Evolutionary conservation across 169 alveolate species (phyloP), one percentile per base, ranked within the genome.

Genomic region (Cryptosporidium muris): DNA sequence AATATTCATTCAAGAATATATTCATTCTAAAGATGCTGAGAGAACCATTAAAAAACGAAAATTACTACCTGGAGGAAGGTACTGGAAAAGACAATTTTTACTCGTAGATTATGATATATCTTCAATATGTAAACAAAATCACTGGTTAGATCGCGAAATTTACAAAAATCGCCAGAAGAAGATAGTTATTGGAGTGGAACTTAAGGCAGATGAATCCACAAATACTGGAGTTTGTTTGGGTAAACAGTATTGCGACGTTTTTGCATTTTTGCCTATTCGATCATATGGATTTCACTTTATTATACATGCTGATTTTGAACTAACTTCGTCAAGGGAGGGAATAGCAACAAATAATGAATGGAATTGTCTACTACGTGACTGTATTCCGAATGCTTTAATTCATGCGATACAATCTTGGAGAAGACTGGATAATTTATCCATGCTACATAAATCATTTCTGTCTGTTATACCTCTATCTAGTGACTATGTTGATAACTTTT

Each of bases 251-350:
- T 25, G 0, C 25, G 25, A 25, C 25, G 52, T 82, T 4, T 88
- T 64, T 65, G 64, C 90, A 37, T 90, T 66, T 54, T 82, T 90
- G 37, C 93, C 93, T 0, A 66, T 90, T 49, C 80, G 90, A 36
- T 64, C 81, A 62, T 90, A 56, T 60, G 91, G 91, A 12, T 56
- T 90, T 7, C 82, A 81, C n/a, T 88, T 90, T 48, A 65, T 81
- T 7, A 14, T 90, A 56, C 91, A 90, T 11, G 93, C 88, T 0
- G 89, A 88, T 42, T 90, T 90, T 45, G 81, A 40, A 1, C 42
- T 90, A 58, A 82, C 93, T 1, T 81, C 93, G 5, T 81, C 91
- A 8, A 82, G 93, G 1, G 93, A 90, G 11, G 54, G 74, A n/a
- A 74, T 74, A 3, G 54, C 85, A 4, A 8, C 25, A 16, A 63